Base-by-base conservation (phyloP, 2,329 filamentous ascomycete species). In the Talaromyces sp. region DNA sequence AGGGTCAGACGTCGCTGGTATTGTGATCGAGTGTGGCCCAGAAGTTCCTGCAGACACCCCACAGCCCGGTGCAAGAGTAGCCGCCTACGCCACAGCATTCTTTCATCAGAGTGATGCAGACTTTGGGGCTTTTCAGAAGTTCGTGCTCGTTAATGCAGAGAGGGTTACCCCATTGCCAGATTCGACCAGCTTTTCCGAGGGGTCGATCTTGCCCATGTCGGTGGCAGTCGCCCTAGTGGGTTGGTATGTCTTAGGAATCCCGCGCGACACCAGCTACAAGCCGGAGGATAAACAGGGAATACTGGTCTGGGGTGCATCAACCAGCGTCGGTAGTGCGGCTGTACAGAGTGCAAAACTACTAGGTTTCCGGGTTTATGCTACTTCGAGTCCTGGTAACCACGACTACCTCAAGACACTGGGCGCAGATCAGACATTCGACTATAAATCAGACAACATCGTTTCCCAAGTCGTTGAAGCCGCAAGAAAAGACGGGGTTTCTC, bases 291-390 rank as follows among this genome's bases (percentile, higher is more conserved):
- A 72, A 30, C 63, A 67, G 23, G 70, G 68, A 1, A 67, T 80
- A 14, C 62, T 80, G 40, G 68, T 81, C 36, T 81, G 78, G 75
- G 79, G 78, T 10, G 78, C 73, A 3, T 72, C 75, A 0, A 76
- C 73, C 9, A 77, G 75, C 5, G 75, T 80, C 2, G 78, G 78
- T 0, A 72, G 73, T 16, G 71, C 71, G 36, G 74, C 73, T 1
- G 70, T 79, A 23, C 77, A 82, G 59, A 73, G 75, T 34, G 73
- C 80, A 12, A 70, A 70, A n/a, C 70, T 72, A 16, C 70, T 78
- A 36, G 78, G 77, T 3, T 78, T 76, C 57, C 71, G 63, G 6
- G 73, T 78, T 34, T 73, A 79, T 60, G 66, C 76, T 1, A 79
- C 77, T 2, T 77, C 77, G 10, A 75, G 75, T 27, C 63, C 63